Conservation (phyloP, 768 basidiomycete species). For the Tremella yokohamensis region DNA sequence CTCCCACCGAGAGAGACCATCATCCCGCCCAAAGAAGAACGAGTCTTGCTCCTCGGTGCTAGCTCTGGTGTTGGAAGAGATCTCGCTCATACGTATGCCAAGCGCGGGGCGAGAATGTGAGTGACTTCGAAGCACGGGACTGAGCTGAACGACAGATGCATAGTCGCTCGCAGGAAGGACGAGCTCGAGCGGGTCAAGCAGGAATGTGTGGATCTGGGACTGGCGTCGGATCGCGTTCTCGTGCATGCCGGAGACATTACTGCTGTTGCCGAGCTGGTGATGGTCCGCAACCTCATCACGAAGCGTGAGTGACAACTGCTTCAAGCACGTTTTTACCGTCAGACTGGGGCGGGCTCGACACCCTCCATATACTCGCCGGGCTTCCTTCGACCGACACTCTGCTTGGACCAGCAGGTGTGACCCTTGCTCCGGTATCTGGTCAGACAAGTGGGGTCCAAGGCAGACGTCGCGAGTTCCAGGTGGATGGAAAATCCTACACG, state of each 20-base stretch:
- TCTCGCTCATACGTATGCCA: constrained; percentile 67
- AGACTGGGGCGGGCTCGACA: constrained; percentile 84
- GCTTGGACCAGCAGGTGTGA: constrained; percentile 62
- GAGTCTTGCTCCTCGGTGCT: constrained; percentile 76
- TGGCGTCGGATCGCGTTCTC: constrained; percentile 51
- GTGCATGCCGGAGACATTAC: constrained; percentile 64
- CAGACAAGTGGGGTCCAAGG: neutral
- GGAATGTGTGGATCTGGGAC: constrained; percentile 52
- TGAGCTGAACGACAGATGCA: constrained; percentile 53
- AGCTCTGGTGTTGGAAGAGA: constrained; percentile 76
- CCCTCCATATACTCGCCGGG: constrained; percentile 74
- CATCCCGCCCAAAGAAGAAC: constrained; percentile 56
- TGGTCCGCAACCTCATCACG: constrained; percentile 58
- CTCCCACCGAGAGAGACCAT: constrained; percentile 29
- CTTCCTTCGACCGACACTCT: constrained; percentile 77
- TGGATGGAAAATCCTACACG: neutral
- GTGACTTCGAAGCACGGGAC: constrained; percentile 15
- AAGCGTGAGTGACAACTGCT: constrained; percentile 55
- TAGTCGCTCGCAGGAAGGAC: constrained; percentile 65
- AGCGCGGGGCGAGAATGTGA: constrained; percentile 61
- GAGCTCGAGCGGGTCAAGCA: constrained; percentile 60
- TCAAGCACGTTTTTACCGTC: neutral
- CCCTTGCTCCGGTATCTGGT: constrained; percentile 20
- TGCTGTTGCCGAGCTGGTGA: constrained; percentile 64
- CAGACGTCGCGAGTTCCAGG: constrained; percentile 3